Evolutionary conservation across 148 eudicot species (phyloP).

Genomic region (Fagopyrum homotropicum): DNA sequence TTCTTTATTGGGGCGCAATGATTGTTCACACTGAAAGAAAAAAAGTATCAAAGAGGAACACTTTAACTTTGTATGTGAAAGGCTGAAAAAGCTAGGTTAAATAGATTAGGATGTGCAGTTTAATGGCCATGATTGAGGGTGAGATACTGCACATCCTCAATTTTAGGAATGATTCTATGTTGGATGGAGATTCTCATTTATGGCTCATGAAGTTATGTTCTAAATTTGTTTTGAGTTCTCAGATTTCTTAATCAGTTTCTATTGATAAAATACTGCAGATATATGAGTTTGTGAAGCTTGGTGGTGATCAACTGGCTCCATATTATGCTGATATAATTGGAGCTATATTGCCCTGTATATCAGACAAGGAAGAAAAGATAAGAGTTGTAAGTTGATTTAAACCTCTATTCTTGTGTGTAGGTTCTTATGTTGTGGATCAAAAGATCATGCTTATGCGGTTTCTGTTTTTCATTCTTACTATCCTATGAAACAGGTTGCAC

Average conservation of each 20-base stretch:
- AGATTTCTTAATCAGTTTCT: not conserved
- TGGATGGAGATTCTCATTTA: not conserved
- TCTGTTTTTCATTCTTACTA: not conserved
- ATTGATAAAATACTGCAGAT: slow-evolving; percentile 43
- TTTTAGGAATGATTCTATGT: not conserved
- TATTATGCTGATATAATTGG: slow-evolving; percentile 94
- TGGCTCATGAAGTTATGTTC: not conserved
- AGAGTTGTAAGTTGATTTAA: slow-evolving; percentile 61
- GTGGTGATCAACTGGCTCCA: slow-evolving; percentile 90
- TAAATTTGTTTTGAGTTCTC: not conserved
- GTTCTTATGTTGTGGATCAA: not conserved
- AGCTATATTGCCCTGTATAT: slow-evolving; percentile 92
- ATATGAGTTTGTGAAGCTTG: slow-evolving; percentile 93
- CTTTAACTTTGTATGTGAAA: not conserved
- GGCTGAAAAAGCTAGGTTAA: too few species aligned
- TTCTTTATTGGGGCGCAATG: not conserved
- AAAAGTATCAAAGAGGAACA: not conserved
- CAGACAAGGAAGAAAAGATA: slow-evolving; percentile 95
- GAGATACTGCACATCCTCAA: not conserved
- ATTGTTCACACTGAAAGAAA: not conserved
- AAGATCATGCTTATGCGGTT: not conserved
- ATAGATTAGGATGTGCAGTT: not conserved
- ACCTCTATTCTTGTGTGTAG: not conserved
- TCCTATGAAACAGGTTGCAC: slow-evolving; percentile 57
- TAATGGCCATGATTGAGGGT: slow-evolving; percentile 4